A percentile compares a stretch with the other conserved stretches of the same genome.
phyloP scores from a whole-genome alignment of 1,284 basidiomycete genomes.

The Cystobasidium pallidum region DNA sequence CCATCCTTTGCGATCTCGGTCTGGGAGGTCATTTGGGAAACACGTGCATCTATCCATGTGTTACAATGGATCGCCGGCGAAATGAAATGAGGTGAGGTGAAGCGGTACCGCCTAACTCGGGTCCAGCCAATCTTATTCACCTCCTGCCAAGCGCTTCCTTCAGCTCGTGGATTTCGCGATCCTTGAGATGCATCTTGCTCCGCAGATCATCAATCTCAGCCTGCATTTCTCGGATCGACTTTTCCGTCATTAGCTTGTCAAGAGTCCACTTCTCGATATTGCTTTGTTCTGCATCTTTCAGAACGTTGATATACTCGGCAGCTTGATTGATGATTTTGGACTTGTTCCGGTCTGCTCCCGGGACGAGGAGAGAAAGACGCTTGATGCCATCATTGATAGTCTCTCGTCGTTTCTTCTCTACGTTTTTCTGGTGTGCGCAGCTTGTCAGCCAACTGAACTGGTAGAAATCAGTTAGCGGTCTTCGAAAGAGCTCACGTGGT shows the following conservation, averaged over 20 bases:
- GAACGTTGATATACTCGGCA: conserved; percentile 82
- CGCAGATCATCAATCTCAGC: conserved; percentile 53
- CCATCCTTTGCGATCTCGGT: background rate
- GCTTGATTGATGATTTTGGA: conserved; percentile 81
- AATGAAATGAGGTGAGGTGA: background rate
- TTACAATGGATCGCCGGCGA: background rate
- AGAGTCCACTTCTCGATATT: conserved; percentile 95
- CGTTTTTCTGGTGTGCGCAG: conserved; percentile 76
- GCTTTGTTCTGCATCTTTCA: conserved; percentile 84
- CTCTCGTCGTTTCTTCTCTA: conserved; percentile 86
- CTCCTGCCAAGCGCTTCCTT: conserved; percentile 12
- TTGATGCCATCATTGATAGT: conserved; percentile 97
- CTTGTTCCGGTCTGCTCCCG: conserved; percentile 85
- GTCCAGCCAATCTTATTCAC: background rate
- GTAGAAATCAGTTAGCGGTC: conserved; percentile 13
- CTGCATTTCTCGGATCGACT: conserved; percentile 60
- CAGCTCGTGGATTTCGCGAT: conserved; percentile 33
- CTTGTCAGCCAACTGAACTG: conserved; percentile 27
- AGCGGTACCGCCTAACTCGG: too few species aligned
- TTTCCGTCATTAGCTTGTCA: conserved; percentile 88
- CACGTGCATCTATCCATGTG: background rate
- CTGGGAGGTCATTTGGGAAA: background rate
- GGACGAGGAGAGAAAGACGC: conserved; percentile 84
- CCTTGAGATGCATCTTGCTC: conserved; percentile 43
- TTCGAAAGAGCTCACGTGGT: conserved; percentile 66